Conservation (phyloP, 352 stramenopile genomes). For the Phytopythium vexans region DNA sequence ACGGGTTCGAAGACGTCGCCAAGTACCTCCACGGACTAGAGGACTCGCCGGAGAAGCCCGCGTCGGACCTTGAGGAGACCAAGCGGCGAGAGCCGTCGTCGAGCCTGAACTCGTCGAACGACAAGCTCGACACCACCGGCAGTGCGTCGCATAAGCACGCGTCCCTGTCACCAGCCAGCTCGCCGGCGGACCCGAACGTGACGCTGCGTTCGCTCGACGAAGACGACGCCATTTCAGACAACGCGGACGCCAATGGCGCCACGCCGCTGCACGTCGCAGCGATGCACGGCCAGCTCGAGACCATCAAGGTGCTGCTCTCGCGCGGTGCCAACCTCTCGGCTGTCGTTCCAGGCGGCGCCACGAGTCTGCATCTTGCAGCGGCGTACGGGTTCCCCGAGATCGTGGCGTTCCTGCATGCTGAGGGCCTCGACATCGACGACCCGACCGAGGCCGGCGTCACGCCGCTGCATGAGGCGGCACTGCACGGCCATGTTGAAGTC, state of each 20-base stretch:
- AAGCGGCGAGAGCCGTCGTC: slow-evolving; percentile 14
- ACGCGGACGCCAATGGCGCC: slow-evolving; percentile 31
- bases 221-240: slow-evolving; percentile 4
- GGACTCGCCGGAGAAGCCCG: slow-evolving; percentile 11
- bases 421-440: slow-evolving; percentile 33
- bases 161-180: not conserved
- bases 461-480: slow-evolving; percentile 47
- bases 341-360: slow-evolving; percentile 31
- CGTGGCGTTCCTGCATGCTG: slow-evolving; percentile 36
- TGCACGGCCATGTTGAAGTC: slow-evolving; percentile 43
- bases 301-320: slow-evolving; percentile 39
- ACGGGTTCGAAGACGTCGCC: slow-evolving; percentile 37
- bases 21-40: slow-evolving; percentile 36
- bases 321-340: slow-evolving; percentile 39
- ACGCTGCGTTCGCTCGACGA: not conserved
- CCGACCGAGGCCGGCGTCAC: slow-evolving; percentile 38
- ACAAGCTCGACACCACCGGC: slow-evolving; percentile 3
- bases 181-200: slow-evolving; percentile 3
- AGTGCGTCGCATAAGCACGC: not conserved
- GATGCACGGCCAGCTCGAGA: slow-evolving; percentile 60
- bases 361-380: slow-evolving; percentile 51
- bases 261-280: slow-evolving; percentile 55
- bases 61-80: slow-evolving; percentile 8
- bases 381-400: slow-evolving; percentile 38
- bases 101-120: not conserved